Evolutionary conservation across 23 red algal species (phyloP).

Genomic region (Gracilaria gracilis): DNA sequence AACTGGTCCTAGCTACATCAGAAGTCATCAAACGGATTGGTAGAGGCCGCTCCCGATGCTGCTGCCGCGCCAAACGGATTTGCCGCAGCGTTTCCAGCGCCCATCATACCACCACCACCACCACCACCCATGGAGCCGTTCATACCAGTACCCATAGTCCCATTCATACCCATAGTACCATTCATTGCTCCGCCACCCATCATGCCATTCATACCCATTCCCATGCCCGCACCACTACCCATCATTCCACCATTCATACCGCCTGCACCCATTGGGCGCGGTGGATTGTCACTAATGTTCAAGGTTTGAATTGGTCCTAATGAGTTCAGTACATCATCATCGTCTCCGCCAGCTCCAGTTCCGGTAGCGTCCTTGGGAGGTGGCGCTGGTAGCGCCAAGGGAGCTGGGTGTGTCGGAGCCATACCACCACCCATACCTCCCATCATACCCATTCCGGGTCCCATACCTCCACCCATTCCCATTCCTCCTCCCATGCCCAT

Average conservation of each 20-base stretch:
- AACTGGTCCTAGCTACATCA: conserved; percentile 10
- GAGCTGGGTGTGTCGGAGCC: neutral
- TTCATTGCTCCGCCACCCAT: conserved; percentile 51
- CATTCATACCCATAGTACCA: conserved; percentile 59
- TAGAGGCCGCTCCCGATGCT: conserved; percentile 23
- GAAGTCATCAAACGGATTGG: conserved; percentile 80
- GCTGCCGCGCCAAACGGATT: conserved; percentile 69
- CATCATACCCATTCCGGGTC: conserved; percentile 25
- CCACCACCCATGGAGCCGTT: conserved; percentile 55
- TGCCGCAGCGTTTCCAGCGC: conserved; percentile 25
- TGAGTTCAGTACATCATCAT: conserved; percentile 68
- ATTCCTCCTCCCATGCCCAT: conserved; percentile 40
- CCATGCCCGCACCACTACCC: conserved; percentile 37
- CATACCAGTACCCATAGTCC: conserved; percentile 45
- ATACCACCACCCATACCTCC: conserved; percentile 29
- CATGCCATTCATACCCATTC: conserved; percentile 30
- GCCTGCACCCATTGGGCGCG: conserved; percentile 20
- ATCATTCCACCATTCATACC: conserved; percentile 49
- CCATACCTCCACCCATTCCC: conserved; percentile 33
- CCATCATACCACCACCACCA: conserved; percentile 38
- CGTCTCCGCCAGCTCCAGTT: neutral
- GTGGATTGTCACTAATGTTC: conserved; percentile 71
- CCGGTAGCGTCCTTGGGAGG: conserved; percentile 28
- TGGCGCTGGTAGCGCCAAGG: conserved; percentile 55
- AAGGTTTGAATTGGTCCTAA: conserved; percentile 75